Base-by-base conservation (phyloP, 1,139 yeast genomes). In the Maudiozyma humilis region DNA sequence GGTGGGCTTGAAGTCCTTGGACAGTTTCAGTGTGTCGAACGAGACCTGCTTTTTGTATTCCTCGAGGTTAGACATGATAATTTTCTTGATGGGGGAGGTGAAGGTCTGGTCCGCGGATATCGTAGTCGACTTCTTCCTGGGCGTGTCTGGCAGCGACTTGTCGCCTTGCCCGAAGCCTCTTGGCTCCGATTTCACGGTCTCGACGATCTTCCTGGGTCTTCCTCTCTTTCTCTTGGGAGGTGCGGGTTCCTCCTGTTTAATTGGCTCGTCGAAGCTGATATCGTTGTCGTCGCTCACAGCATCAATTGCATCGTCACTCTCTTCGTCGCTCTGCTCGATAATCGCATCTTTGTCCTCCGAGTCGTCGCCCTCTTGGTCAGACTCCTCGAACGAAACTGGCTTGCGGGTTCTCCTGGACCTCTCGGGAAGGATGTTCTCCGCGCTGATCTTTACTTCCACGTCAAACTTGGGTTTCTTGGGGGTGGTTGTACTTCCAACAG, bases 1-100 rank as follows among this genome's bases (percentile, higher is more conserved):
- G 0, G 72, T 60, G 8, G 68, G 64, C 2, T 55, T 61, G 52
- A 60, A 67, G 50, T 52, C 53, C 30, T 60, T 49, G 49, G 63
- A 50, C 59, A 49, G 49, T 51, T 46, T 64, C 58, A 50, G 49
- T 48, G 50, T 58, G 47, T 51, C 20, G 44, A 54, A 38, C 46
- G 46, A 41, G 53, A 56, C 51, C 34, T 47, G 44, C 19, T 53
- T 49, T 41, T 51, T 44, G 46, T 51, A 53, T 33, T 52, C 54
- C 42, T 47, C 43, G 13, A 57, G 46, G 46, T 50, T 56, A 33
- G 48, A 50, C 50, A 50, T 17, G 8, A 51, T 55, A 3, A 48
- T 54, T 37, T 51, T 56, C 35, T 52, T 55, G 30, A 55, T 40
- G 1, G 63, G 60, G 4, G 65, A 58, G 4, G 61, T 51, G 36